phyloP scores from a whole-genome alignment of 2,329 filamentous ascomycete species.

The Cordyceps militaris region DNA sequence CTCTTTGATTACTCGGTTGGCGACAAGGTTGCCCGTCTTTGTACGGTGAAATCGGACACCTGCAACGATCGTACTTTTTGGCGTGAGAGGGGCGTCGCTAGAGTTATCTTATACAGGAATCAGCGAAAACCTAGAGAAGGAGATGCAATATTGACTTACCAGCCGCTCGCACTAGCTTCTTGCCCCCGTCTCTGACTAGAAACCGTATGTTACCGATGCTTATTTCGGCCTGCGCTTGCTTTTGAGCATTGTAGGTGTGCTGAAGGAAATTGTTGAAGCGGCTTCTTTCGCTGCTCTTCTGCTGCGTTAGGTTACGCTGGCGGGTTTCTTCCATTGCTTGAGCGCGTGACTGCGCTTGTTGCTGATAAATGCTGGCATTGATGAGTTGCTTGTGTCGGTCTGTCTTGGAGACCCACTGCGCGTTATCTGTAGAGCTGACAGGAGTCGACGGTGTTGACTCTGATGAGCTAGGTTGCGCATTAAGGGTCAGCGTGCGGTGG shows the following conservation, averaged over 20 bases:
- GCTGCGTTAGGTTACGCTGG: conserved; percentile 46
- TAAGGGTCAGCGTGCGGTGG: conserved; percentile 58
- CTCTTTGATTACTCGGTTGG: conserved; percentile 65
- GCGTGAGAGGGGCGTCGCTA: conserved; percentile 59
- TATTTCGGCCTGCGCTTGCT: conserved; percentile 50
- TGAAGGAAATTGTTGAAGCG: conserved; percentile 39
- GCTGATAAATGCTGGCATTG: conserved; percentile 70
- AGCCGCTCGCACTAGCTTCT: conserved; percentile 68
- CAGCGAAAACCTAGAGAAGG: neutral
- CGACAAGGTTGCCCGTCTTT: conserved; percentile 80
- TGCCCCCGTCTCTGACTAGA: conserved; percentile 65
- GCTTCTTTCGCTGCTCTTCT: conserved; percentile 51
- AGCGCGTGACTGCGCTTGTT: conserved; percentile 59
- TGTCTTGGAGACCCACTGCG: conserved; percentile 60
- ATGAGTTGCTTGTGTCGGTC: conserved; percentile 78
- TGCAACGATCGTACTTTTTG: conserved; percentile 64
- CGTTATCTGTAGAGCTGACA: conserved; percentile 25
- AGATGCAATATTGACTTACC: conserved; percentile 43
- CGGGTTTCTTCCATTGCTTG: conserved; percentile 67
- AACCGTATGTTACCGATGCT: conserved; percentile 67
- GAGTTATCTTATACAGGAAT: conserved; percentile 40
- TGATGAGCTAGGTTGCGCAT: conserved; percentile 31
- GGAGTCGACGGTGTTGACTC: conserved; percentile 31
- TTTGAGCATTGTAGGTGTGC: conserved; percentile 18
- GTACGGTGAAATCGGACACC: conserved; percentile 79